Evolutionary conservation across 768 basidiomycete genomes (phyloP).

Genomic region (Hebeloma cylindrosporum): DNA sequence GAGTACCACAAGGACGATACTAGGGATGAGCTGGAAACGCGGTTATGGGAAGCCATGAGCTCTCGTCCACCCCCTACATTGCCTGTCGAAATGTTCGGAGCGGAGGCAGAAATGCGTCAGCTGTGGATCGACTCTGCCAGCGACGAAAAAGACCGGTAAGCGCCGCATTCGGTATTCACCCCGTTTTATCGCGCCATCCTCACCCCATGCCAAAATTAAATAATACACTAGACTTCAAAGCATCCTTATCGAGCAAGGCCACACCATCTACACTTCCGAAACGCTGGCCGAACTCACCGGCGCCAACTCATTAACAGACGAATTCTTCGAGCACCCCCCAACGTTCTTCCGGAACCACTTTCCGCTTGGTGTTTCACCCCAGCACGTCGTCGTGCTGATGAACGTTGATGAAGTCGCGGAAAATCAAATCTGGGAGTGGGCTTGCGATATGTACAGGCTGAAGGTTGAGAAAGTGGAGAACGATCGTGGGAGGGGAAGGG

Average conservation of each 20-base stretch:
- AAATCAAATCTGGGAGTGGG: background rate
- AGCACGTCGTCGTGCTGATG: background rate
- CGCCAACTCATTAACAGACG: background rate
- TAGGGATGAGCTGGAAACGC: background rate
- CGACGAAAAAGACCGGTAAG: background rate
- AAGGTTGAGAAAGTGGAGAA: background rate
- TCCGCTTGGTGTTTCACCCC: background rate
- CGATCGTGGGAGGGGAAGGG: background rate
- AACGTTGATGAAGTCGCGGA: background rate
- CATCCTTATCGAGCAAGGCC: background rate
- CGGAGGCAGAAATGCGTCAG: background rate
- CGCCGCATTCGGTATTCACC: too few species aligned
- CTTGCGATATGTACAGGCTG: background rate
- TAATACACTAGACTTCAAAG: too few species aligned
- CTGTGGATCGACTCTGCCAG: background rate
- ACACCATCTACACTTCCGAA: slow-evolving; percentile 1
- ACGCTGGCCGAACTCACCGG: background rate
- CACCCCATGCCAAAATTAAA: too few species aligned
- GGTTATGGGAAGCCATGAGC: background rate
- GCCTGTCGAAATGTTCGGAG: background rate
- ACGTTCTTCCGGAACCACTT: slow-evolving; percentile 1
- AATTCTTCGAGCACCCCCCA: slow-evolving; percentile 2
- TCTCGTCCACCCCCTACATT: background rate
- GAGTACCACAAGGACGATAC: background rate
- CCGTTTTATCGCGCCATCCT: background rate